These are phyloP conservation scores for Diutina siamensis DNA, from an alignment of 1,139 yeast genomes.

Conservation along the genomic window DNA sequence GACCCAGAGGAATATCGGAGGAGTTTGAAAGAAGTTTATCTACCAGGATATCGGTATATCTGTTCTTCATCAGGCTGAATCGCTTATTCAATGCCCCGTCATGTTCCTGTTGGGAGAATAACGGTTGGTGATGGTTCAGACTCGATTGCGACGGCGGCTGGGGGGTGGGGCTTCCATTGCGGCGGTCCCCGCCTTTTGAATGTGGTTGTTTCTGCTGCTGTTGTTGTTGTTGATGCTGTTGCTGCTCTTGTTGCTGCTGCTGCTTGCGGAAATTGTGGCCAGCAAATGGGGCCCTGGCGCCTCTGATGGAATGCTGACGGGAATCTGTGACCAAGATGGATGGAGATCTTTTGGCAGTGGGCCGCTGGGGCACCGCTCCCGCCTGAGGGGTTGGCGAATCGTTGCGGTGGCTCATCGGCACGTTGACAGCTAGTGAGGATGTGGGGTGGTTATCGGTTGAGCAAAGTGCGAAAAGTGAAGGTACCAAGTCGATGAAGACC, in stretches of 20 bases:
- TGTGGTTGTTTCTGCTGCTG: constrained; percentile 6
- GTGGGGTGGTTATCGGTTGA: background rate
- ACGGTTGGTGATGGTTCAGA: background rate
- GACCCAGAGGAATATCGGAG: constrained; percentile 80
- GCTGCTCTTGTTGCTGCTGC: constrained; percentile 18
- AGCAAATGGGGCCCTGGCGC: constrained; percentile 80
- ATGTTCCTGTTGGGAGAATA: constrained; percentile 1
- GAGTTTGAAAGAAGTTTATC: constrained; percentile 61
- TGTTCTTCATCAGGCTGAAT: constrained; percentile 22
- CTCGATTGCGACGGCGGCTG: background rate
- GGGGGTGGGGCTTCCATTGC: background rate
- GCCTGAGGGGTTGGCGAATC: background rate
- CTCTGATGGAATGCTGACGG: constrained; percentile 44
- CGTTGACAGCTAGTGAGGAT: background rate
- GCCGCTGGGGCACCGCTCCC: constrained; percentile 12
- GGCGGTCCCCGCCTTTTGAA: background rate
- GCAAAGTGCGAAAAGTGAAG: background rate
- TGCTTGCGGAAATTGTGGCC: constrained; percentile 38
- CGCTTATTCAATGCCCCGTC: constrained; percentile 16
- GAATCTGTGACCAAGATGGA: constrained; percentile 88
- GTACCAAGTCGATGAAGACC: too few species aligned
- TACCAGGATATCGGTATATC: constrained; percentile 61
- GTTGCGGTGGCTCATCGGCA: background rate
- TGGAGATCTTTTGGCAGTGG: constrained; percentile 84
- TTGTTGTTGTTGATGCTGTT: constrained; percentile 9